Conservation (phyloP, 352 stramenopile genomes). For the Blastocystis sp. region DNA sequence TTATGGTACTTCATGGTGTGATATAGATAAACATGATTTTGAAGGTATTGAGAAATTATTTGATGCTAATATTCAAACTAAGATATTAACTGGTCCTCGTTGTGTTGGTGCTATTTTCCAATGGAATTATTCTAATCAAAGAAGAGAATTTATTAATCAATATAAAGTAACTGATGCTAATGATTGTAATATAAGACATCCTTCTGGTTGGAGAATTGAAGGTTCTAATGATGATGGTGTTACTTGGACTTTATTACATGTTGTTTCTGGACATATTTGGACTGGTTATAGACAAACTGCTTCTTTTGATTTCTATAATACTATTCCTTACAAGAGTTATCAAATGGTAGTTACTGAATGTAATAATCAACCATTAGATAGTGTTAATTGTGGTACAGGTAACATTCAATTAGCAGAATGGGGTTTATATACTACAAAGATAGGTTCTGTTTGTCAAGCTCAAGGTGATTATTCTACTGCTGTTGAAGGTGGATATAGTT, state of each 20-base stretch:
- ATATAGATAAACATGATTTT: conserved; percentile 6
- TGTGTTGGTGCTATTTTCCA: conserved; percentile 18
- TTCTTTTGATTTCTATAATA: conserved; percentile 16
- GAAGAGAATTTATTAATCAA: conserved; percentile 14
- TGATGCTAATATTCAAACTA: conserved; percentile 16
- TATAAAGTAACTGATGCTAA: not conserved
- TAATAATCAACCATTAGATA: not conserved
- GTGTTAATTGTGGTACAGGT: not conserved
- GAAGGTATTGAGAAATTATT: conserved; percentile 21
- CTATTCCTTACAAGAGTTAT: conserved; percentile 5
- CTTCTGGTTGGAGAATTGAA: conserved; percentile 16
- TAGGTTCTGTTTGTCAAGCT: conserved; percentile 1
- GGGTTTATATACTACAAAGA: conserved; percentile 7
- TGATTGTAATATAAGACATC: not conserved
- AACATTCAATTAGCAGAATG: conserved; percentile 4
- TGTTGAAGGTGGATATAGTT: not conserved
- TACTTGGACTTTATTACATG: conserved; percentile 23
- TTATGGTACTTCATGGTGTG: conserved; percentile 5
- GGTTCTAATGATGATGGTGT: conserved; percentile 24
- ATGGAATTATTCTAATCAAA: conserved; percentile 3
- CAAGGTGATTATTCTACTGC: not conserved
- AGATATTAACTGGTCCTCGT: conserved; percentile 14
- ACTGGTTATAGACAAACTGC: not conserved
- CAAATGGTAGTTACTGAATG: conserved; percentile 2
- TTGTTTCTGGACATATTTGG: not conserved